Evolutionary conservation across 2,329 filamentous ascomycete genomes (phyloP).

Genomic region (Talaromyces sp.): DNA sequence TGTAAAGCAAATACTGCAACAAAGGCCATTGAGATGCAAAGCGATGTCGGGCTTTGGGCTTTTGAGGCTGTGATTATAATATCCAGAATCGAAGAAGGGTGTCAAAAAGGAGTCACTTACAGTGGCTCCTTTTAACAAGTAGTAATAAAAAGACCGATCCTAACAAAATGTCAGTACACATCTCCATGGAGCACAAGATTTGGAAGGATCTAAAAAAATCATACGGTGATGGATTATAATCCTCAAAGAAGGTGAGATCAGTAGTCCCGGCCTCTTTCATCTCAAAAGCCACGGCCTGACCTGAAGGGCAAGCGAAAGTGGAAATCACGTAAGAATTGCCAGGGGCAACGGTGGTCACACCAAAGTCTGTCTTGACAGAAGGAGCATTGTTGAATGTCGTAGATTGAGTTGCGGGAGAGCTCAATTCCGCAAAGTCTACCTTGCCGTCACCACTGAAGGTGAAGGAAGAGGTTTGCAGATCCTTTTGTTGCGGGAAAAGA

Average conservation of each 20-base stretch:
- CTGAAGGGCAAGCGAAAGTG: constrained; percentile 54
- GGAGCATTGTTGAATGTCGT: constrained; percentile 58
- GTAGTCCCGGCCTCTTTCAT: constrained; percentile 52
- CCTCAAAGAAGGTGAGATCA: constrained; percentile 60
- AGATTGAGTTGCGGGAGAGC: constrained; percentile 40
- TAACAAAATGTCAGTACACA: constrained; percentile 19
- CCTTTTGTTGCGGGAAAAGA: constrained; percentile 57
- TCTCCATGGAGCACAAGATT: constrained; percentile 15
- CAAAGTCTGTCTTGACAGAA: constrained; percentile 46
- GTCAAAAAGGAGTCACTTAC: neutral
- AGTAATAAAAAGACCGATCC: constrained; percentile 43
- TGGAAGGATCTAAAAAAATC: constrained; percentile 22
- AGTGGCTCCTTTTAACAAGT: constrained; percentile 31
- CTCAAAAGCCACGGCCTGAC: constrained; percentile 51
- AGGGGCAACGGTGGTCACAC: constrained; percentile 45
- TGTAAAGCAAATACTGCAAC: neutral
- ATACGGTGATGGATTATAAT: constrained; percentile 55
- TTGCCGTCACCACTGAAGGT: constrained; percentile 53
- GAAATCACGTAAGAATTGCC: constrained; percentile 55
- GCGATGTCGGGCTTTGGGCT: too few relatives aligned
- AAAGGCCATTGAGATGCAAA: too few relatives aligned
- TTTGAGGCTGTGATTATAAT: too few relatives aligned
- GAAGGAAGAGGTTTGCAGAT: constrained; percentile 59
- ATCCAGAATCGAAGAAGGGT: too few relatives aligned
- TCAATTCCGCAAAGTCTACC: constrained; percentile 52